Evolutionary conservation across 345 rosid genomes (phyloP), one percentile per base, ranked within the genome.

Genomic region (Euphorbia lathyris): DNA sequence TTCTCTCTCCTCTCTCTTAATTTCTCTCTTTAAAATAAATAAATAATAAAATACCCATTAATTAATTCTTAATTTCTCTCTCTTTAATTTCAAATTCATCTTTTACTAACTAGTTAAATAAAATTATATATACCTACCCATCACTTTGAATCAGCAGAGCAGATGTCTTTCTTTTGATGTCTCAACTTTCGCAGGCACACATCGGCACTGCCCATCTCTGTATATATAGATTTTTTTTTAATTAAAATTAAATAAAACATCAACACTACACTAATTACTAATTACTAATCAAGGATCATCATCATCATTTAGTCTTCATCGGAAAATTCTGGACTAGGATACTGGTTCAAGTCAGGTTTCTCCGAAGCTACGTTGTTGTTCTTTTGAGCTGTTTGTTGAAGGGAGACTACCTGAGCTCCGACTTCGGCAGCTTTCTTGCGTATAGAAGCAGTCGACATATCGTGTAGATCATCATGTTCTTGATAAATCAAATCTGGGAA

Each of bases 401-500:
- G 61, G 45, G 86, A 83, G 12, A 80, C 86, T 0, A 80, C 86
- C 59, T 69, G 77, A 38, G 86, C 82, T 32, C 86, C 86, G 16
- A 83, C 86, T 71, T 83, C 81, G 14, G 86, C 65, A 19, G 86
- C 86, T 61, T 78, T 78, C 80, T 75, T 73, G 60, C 83, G 76
- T 43, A 83, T 77, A 22, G 76, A 75, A 60, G 78, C 81, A 13
- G 86, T 73, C 4, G 84, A 78, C 53, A 80, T 69, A 29, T 83
- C 81, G 0, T 48, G 4, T 0, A 75, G 65, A 7, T 19, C 56
- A 9, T 67, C 57, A 7, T 68, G 74, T 20, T 77, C 78, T 0
- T 68, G 76, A 55, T 62, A 68, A 7, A 76, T 56, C 68, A 78
- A 70, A 58, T 83, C 86, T 7, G 86, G 86, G 66, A 83, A 83